Base-by-base conservation (phyloP, 371 early-diverging fungal genomes). In the Haplosporangium sp. region DNA sequence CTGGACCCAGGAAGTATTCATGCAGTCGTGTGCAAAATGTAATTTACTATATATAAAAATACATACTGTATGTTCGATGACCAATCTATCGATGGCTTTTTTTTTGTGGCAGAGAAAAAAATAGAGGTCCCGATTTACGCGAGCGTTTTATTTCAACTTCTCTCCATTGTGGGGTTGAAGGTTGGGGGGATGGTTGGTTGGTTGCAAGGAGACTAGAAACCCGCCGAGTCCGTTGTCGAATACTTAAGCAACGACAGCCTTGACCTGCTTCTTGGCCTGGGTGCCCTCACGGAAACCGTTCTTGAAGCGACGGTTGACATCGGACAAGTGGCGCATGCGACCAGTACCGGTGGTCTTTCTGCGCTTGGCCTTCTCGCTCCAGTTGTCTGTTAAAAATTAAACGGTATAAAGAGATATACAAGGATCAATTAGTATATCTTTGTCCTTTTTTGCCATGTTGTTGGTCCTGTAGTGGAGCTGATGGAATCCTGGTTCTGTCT, bases 331-430 rank as follows among this genome's bases (percentile, higher is more conserved):
- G 67, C 94, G 88, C 97, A 96, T 96, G 83, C 98, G 95, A 75
- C 99, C 99, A 74, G 98, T 97, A 83, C 99, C 99, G 84, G 97
- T 95, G 82, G 97, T 97, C 92, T 94, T 95, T 92, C 99, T 95
- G 81, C 99, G 92, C 86, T 91, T 91, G 83, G 94, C 98, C 94
- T 99, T 99, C 75, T 88, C 93, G 83, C 93, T 91, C 96, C 98
- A 98, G 90, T 96, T 95, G 93, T 86, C 93, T 93, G 45, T 72
- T 6, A 12, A 16, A 48, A 23, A 52, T n/a, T 29, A 40, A 12
- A 23, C 12, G n/a, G 29, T 36, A n/a, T 2, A 56, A 61, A n/a
- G 21, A 42, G 12, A 59, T 23, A 59, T 23, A 64, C 10, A 18
- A 9, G 50, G 2, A 6, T 10, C 29, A 29, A 29, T 29, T 29